Evolutionary conservation across 2,329 filamentous ascomycete genomes (phyloP).

Genomic region (Akanthomyces muscarius): DNA sequence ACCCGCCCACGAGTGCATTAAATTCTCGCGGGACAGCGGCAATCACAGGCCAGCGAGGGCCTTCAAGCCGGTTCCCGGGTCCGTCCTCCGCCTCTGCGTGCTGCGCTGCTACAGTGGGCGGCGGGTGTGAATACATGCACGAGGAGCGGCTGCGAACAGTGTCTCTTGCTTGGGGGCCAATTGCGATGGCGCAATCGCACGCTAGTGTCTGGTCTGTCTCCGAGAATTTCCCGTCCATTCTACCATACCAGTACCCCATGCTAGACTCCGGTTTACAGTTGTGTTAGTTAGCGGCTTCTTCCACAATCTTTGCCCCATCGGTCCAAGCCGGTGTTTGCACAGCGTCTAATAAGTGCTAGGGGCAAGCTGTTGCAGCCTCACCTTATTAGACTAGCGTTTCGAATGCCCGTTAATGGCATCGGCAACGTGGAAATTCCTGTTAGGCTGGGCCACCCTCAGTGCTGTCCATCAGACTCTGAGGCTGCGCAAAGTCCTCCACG

Average conservation of each 20-base stretch:
- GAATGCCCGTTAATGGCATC: no score
- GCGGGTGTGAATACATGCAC: background rate
- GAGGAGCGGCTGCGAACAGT: background rate
- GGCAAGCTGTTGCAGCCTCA: no score
- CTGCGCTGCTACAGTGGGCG: no score
- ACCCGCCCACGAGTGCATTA: background rate
- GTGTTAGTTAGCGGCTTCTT: background rate
- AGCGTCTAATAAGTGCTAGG: background rate
- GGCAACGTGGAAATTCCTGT: no score
- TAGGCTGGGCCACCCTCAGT: no score
- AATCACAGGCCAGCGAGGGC: constrained; percentile 5
- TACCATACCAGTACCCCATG: no score
- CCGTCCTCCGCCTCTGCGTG: background rate
- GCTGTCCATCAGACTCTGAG: no score
- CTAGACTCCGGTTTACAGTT: no score
- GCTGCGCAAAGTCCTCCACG: no score
- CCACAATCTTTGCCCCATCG: no score
- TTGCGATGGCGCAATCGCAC: constrained; percentile 10
- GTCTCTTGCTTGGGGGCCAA: background rate
- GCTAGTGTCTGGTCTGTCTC: background rate
- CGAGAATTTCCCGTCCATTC: constrained; percentile 5
- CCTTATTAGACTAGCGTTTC: no score
- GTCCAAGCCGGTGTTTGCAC: background rate
- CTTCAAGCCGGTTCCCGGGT: background rate
- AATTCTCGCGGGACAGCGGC: background rate